Evolutionary conservation across 169 alveolate species (phyloP), one percentile per base, ranked within the genome.

Genomic region (Besnoitia besnoiti): DNA sequence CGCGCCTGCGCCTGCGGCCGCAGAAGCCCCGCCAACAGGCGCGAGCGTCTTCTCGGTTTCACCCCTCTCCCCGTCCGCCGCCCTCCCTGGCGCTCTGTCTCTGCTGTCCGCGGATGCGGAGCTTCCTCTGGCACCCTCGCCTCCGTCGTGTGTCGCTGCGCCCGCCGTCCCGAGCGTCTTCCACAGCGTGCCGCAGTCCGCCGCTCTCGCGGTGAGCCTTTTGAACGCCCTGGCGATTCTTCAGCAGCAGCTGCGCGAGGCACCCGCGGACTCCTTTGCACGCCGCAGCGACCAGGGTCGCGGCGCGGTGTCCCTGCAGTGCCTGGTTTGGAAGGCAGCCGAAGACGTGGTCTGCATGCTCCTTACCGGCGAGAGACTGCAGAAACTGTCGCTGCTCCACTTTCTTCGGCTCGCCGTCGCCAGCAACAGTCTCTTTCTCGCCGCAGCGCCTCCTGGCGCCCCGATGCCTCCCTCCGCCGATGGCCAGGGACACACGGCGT

Each of bases 381-480:
- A 0, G 87, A 37, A 77, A 42, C 59, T 77, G 49, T 42, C 87
- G 0, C 59, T 77, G 8, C 87, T 77, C 27, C 87, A 77, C 61
- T 77, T 77, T 21, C 40, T 77, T 51, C 87, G 55, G 5, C 61
- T 77, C 7, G 87, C 21, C 49, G 37, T 21, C 24, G 87, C 87
- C 40, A 77, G 59, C 49, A 44, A 77, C 33, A 14, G 12, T 14
- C 87, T 77, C 59, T 77, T 77, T 42, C 87, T 77, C 21, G 16
- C 59, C 40, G 37, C 87, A 7, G 5, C 39, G 16, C 46, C 8
- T 7, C 39, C 82, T 73, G 46, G 67, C n/a, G n/a, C n/a, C n/a
- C n/a, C n/a, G n/a, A 55, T 55, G n/a, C 30, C 30, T 55, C 67
- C 3, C n/a, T n/a, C n/a, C n/a, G n/a, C n/a, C n/a, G n/a, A n/a